A percentile compares a stretch with the other conserved stretches of the same genome.
Conservation (phyloP, 192 early-diverging fungal species). For the Haplosporangium gracile region DNA sequence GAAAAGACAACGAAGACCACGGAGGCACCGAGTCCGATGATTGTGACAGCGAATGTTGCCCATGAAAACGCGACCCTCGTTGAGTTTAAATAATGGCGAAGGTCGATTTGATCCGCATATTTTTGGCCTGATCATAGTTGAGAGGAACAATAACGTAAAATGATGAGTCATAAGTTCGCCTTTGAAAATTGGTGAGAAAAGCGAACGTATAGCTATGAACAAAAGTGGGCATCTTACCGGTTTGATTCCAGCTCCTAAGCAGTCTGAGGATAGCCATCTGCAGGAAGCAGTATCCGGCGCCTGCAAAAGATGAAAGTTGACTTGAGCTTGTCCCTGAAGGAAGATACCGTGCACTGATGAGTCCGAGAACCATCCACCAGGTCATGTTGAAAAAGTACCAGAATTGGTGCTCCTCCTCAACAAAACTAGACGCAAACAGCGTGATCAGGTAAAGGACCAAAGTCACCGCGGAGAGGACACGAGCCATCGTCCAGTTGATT, state of each 20-base stretch:
- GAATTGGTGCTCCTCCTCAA: constrained; percentile 83
- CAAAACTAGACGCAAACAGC: constrained; percentile 74
- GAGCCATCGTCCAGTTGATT: constrained; percentile 20
- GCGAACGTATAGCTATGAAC: neutral
- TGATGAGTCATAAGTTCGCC: neutral
- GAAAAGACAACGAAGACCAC: constrained; percentile 13
- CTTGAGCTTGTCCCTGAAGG: neutral
- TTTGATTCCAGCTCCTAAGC: constrained; percentile 62
- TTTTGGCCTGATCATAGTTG: constrained; percentile 52
- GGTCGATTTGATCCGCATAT: constrained; percentile 61
- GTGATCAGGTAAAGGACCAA: constrained; percentile 66
- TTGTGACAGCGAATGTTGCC: constrained; percentile 40
- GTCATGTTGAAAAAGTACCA: constrained; percentile 84
- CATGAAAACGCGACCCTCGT: constrained; percentile 39
- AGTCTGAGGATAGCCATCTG: constrained; percentile 60
- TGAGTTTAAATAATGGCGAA: constrained; percentile 57
- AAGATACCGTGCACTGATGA: constrained; percentile 57
- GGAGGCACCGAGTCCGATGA: neutral
- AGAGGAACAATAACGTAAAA: neutral
- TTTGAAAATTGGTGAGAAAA: neutral
- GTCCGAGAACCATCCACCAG: constrained; percentile 58
- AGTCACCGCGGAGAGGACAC: constrained; percentile 34
- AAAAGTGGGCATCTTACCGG: constrained; percentile 23
- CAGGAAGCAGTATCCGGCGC: constrained; percentile 19
- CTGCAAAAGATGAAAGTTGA: neutral